phyloP scores from a whole-genome alignment of 169 alveolate species.

The Miamiensis avidus region DNA sequence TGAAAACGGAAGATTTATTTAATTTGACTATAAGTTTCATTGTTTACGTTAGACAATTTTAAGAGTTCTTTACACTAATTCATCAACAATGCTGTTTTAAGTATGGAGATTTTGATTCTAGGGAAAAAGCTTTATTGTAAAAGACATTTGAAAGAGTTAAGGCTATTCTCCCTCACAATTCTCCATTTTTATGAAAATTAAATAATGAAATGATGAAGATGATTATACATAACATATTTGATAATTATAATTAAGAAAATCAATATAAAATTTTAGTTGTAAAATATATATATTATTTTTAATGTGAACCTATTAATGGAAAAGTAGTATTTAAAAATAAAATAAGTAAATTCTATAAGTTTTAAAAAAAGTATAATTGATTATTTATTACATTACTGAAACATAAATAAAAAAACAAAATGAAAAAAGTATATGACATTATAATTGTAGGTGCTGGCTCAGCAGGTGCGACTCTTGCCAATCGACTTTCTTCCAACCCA shows the following conservation, averaged over 20 bases:
- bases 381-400: too few relatives aligned
- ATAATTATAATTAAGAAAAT: too few relatives aligned
- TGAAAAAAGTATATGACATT: conserved; percentile 14
- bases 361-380: too few relatives aligned
- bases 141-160: background rate
- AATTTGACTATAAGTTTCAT: background rate
- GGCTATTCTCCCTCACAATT: background rate
- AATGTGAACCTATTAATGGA: too few relatives aligned
- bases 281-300: too few relatives aligned
- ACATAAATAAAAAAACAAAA: too few relatives aligned
- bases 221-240: too few relatives aligned
- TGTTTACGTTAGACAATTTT: background rate
- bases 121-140: background rate
- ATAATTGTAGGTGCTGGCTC: conserved; percentile 49
- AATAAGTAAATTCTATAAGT: too few relatives aligned
- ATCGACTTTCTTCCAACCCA: conserved; percentile 38
- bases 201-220: too few relatives aligned
- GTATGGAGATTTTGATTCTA: background rate
- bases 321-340: too few relatives aligned
- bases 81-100: background rate
- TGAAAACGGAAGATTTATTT: background rate
- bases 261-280: too few relatives aligned
- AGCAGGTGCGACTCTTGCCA: conserved; percentile 49
- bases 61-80: background rate
- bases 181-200: background rate